These are phyloP conservation scores for Penicillium sumatraense DNA, from an alignment of 2,329 filamentous ascomycete genomes.

Conservation along the genomic window DNA sequence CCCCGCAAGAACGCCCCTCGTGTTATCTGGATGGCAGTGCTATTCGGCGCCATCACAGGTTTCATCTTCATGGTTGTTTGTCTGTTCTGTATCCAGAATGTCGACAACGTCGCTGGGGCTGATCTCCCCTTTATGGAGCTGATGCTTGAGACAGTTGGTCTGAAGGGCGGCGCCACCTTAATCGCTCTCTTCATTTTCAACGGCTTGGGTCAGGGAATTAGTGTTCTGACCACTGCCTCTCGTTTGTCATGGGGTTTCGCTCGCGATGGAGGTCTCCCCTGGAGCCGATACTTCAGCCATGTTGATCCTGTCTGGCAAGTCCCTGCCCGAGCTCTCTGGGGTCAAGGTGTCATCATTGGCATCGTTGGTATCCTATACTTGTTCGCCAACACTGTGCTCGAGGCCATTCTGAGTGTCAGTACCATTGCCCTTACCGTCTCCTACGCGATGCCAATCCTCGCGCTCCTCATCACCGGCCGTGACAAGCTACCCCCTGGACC, in stretches of 20 bases:
- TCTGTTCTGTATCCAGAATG: conserved; percentile 56
- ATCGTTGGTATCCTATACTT: conserved; percentile 61
- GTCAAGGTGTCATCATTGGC: conserved; percentile 53
- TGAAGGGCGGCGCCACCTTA: conserved; percentile 54
- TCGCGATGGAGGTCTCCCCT: conserved; percentile 56
- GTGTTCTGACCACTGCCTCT: conserved; percentile 57
- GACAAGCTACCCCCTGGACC: conserved; percentile 54
- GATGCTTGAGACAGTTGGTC: conserved; percentile 45
- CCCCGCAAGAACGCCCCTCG: conserved; percentile 57
- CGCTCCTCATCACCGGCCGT: conserved; percentile 56
- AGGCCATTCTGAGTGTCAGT: conserved; percentile 60
- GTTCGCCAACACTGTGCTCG: conserved; percentile 58
- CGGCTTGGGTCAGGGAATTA: conserved; percentile 58
- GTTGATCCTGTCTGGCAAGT: conserved; percentile 57
- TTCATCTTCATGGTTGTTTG: conserved; percentile 59
- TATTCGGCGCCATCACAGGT: conserved; percentile 55
- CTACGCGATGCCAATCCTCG: conserved; percentile 56
- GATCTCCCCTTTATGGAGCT: conserved; percentile 58
- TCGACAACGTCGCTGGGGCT: conserved; percentile 47
- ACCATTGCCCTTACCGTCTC: conserved; percentile 62
- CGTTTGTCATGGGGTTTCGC: conserved; percentile 61
- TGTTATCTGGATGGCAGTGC: conserved; percentile 58
- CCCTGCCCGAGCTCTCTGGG: conserved; percentile 58
- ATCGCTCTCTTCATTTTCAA: conserved; percentile 61
- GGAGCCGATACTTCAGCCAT: conserved; percentile 50